Conservation (phyloP, 331 rosid species). For the Acacia pycnantha region DNA sequence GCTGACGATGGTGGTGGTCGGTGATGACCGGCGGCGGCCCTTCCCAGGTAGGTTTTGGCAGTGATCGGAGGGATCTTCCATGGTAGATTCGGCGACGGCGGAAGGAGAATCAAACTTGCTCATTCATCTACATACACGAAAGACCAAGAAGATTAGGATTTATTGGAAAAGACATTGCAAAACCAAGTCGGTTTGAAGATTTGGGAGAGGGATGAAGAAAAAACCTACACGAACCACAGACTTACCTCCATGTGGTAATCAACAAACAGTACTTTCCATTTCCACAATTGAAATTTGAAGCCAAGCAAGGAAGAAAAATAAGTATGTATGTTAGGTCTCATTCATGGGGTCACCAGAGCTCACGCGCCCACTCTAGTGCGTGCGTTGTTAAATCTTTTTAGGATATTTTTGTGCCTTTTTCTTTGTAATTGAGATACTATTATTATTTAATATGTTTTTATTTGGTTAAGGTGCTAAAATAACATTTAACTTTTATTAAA, state of each 20-base stretch:
- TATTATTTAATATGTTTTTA: too few species aligned
- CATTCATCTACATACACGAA: constrained; percentile 29
- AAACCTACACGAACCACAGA: neutral
- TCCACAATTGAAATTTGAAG: neutral
- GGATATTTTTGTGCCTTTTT: neutral
- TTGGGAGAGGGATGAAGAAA: neutral
- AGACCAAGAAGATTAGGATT: neutral
- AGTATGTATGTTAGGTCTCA: rapidly evolving
- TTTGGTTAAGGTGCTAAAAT: too few species aligned
- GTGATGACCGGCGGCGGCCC: constrained; percentile 15
- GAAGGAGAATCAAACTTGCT: constrained; percentile 41
- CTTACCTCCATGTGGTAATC: neutral
- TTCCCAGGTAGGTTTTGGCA: constrained; percentile 32
- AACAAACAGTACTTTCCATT: neutral
- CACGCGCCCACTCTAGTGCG: neutral
- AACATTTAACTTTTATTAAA: too few species aligned
- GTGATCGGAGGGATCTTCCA: constrained; percentile 47
- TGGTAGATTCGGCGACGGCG: constrained; percentile 41
- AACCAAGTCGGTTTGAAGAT: neutral
- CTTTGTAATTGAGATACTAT: too few species aligned
- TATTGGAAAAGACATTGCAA: neutral
- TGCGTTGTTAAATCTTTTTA: neutral
- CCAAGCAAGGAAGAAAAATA: neutral
- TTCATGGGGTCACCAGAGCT: neutral
- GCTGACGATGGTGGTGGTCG: constrained; percentile 5